phyloP scores from a whole-genome alignment of 2,329 filamentous ascomycete genomes.

The Arthrobotrys megalospora region DNA sequence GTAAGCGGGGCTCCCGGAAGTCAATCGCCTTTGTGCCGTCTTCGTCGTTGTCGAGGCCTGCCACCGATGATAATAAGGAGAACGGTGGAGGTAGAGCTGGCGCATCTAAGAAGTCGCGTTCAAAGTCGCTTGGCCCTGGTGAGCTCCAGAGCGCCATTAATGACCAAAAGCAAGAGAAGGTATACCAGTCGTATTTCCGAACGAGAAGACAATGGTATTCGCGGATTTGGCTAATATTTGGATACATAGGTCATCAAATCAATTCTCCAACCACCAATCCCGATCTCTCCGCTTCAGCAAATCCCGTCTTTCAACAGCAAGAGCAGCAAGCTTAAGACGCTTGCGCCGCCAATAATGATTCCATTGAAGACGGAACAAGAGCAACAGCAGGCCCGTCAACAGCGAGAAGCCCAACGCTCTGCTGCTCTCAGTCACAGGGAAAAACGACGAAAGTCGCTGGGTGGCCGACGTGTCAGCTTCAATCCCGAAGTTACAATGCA shows the following conservation, averaged over 20 bases:
- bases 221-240: neutral
- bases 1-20: conserved; percentile 57
- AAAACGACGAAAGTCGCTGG: conserved; percentile 90
- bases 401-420: conserved; percentile 78
- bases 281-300: conserved; percentile 74
- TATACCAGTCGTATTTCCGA: neutral
- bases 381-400: conserved; percentile 78
- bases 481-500: conserved; percentile 97
- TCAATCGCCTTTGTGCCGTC: conserved; percentile 60
- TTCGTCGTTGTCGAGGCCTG: conserved; percentile 51
- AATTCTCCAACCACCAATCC: conserved; percentile 85
- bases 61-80: conserved; percentile 77
- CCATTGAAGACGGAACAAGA: conserved; percentile 79
- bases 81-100: conserved; percentile 72
- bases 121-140: conserved; percentile 95
- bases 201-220: neutral
- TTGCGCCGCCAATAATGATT: conserved; percentile 70
- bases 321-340: conserved; percentile 62
- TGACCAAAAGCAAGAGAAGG: conserved; percentile 63
- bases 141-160: conserved; percentile 78
- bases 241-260: conserved; percentile 71
- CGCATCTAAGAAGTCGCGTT: conserved; percentile 79
- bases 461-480: conserved; percentile 94
- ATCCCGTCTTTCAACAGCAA: conserved; percentile 73
- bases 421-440: conserved; percentile 80